Conservation (phyloP, 176 grass and related monocot genomes). For the Eleusine coracana region DNA sequence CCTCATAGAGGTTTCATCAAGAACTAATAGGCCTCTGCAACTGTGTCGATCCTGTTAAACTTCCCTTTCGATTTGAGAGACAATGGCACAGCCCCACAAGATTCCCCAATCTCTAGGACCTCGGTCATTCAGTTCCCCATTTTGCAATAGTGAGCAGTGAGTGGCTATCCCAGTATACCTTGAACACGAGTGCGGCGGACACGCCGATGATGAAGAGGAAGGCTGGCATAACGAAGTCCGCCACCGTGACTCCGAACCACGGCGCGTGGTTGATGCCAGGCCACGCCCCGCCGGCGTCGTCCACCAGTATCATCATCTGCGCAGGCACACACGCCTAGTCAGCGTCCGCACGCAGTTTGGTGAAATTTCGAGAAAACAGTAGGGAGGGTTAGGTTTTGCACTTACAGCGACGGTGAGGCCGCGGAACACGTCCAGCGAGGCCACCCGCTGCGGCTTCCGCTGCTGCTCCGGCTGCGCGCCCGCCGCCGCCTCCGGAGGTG, state of each 20-base stretch:
- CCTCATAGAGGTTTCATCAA: neutral
- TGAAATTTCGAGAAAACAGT: neutral
- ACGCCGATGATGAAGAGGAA: conserved; percentile 96
- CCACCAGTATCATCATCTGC: conserved; percentile 94
- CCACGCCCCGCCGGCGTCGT: conserved; percentile 89
- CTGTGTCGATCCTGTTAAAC: neutral
- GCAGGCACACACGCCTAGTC: neutral
- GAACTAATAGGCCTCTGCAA: neutral
- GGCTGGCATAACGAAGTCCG: conserved; percentile 92
- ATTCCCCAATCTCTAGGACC: neutral
- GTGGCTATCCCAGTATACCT: conserved; percentile 40
- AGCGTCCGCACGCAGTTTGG: neutral
- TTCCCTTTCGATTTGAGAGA: neutral
- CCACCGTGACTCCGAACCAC: conserved; percentile 90
- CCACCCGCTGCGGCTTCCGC: conserved; percentile 62
- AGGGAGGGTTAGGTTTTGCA: neutral
- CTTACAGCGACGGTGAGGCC: conserved; percentile 84
- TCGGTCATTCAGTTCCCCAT: neutral
- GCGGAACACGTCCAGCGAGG: conserved; percentile 90
- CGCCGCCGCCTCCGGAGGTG: neutral
- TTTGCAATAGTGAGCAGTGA: neutral
- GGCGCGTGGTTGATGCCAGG: conserved; percentile 91
- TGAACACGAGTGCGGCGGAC: conserved; percentile 82
- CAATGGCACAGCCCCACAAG: neutral
- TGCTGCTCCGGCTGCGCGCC: conserved; percentile 25